Conservation (phyloP, 805 yeast species). For the Huiozyma naganishii region DNA sequence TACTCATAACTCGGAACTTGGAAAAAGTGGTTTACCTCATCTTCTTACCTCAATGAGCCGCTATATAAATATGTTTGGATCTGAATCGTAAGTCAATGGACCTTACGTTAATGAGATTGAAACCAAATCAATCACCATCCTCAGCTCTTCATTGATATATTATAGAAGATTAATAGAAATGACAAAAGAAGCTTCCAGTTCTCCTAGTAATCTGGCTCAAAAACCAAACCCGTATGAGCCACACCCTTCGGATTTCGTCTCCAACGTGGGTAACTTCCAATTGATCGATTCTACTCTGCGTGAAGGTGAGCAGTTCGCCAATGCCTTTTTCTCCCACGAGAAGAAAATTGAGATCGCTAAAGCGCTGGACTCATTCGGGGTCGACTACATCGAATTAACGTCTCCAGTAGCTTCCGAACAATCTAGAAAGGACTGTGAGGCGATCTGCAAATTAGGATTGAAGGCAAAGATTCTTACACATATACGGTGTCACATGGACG, state of each 20-base stretch:
- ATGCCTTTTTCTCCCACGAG: constrained; percentile 89
- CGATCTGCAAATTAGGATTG: constrained; percentile 93
- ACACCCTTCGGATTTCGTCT: constrained; percentile 82
- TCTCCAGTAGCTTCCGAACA: constrained; percentile 98
- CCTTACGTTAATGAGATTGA: no score
- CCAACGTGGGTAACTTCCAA: constrained; percentile 83
- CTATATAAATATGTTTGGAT: no score
- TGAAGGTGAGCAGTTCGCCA: constrained; percentile 98
- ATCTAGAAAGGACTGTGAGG: constrained; percentile 88
- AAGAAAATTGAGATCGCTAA: constrained; percentile 94
- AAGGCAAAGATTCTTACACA: constrained; percentile 93
- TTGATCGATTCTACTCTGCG: constrained; percentile 90
- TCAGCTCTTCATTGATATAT: no score
- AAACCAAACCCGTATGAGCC: constrained; percentile 82
- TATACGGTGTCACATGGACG: constrained; percentile 98
- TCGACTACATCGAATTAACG: constrained; percentile 93
- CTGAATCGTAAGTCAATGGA: no score
- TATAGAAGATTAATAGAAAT: background rate
- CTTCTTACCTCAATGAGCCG: no score
- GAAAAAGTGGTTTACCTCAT: no score
- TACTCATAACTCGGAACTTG: no score
- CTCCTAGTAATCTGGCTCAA: constrained; percentile 12
- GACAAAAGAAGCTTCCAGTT: constrained; percentile 4
- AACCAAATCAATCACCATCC: no score
- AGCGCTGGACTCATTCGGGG: constrained; percentile 96